Base-by-base conservation (phyloP, 2,329 filamentous ascomycete genomes). In the Thermoascus crustaceus region DNA sequence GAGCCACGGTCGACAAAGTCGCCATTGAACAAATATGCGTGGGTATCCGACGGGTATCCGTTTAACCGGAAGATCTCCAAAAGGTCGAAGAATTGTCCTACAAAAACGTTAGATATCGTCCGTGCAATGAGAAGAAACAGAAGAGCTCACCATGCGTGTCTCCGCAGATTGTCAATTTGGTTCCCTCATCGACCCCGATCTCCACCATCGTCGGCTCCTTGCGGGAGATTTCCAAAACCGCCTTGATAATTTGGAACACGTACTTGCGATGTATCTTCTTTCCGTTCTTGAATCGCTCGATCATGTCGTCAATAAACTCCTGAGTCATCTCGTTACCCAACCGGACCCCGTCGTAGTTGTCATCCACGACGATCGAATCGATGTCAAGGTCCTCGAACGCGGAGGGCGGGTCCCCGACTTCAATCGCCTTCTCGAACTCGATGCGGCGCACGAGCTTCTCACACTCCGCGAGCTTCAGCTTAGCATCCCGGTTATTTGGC, bases 251-350 rank as follows among this genome's bases (percentile, higher is more conserved):
- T 67, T 95, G 86, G 70, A 89, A 96, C 46, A 89, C 91, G 57
- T 95, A 98, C 74, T 96, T 98, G 66, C 78, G 81, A 62, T 91
- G 86, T 38, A 98, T 74, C 65, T 85, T 89, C 74, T 98, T 96
- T 56, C 91, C 91, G 33, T 76, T 81, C 75, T 93, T 94, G 75
- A 98, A 98, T 20, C 91, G 73, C 60, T 91, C 76, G 38, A 86
- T 89, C 89, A 96, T 95, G 66, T 98, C 89, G 51, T 93, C 84
- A 51, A 98, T 85, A 55, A 98, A 98, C 52, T 95, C 89, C 48
- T 89, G 77, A 1, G 89, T 95, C 87, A 98, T 98, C 58, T 83
- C 74, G 24, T 75, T 81, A n/a, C 50, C 61, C 35, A 98, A 67
- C 38, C 72, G 73, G 14, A 79, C 81, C 42, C 91, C 91, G 54